These are phyloP conservation scores for Sarocladium kiliense DNA, from an alignment of 2,329 filamentous ascomycete genomes.

Conservation along the genomic window DNA sequence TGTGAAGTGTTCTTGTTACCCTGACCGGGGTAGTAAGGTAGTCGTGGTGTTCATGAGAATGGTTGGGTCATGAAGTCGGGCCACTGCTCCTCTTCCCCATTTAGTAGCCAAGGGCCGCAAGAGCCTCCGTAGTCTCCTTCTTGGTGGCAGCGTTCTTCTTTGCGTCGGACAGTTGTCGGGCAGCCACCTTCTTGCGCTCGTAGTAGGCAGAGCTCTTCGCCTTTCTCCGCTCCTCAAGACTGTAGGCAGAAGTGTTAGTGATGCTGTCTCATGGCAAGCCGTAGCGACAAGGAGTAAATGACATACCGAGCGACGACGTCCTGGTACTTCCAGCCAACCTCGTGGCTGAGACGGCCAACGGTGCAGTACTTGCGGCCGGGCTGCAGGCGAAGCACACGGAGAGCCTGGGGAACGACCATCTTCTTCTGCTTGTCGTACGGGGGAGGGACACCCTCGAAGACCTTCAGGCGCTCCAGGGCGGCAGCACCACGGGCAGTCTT, in stretches of 20 bases:
- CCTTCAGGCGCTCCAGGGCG: constrained; percentile 97
- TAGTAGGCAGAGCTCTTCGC: constrained; percentile 99
- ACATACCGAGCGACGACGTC: constrained; percentile 96
- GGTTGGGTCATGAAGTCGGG: constrained; percentile 9
- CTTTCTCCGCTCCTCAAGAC: constrained; percentile 99
- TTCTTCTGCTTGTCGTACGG: constrained; percentile 99
- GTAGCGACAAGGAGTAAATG: not conserved
- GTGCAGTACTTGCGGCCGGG: constrained; percentile 99
- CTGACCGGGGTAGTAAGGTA: constrained; percentile 8
- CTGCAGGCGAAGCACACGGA: constrained; percentile 94
- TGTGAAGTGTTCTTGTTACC: constrained; percentile 17
- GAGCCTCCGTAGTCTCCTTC: constrained; percentile 80
- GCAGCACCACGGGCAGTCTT: constrained; percentile 98
- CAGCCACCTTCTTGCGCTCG: constrained; percentile 97
- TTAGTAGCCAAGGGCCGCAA: constrained; percentile 91
- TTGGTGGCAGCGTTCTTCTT: constrained; percentile 88
- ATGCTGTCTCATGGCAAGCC: not conserved
- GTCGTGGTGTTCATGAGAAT: constrained; percentile 9
- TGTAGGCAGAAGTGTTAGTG: constrained; percentile 33
- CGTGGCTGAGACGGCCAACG: constrained; percentile 93
- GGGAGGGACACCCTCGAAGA: constrained; percentile 98
- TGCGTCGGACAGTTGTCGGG: constrained; percentile 84
- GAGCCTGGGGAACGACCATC: constrained; percentile 97
- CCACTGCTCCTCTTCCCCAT: constrained; percentile 11
- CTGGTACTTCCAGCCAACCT: constrained; percentile 99